These are phyloP conservation scores for Fistulinella prunicolor DNA, from an alignment of 768 basidiomycete genomes.

Conservation along the genomic window DNA sequence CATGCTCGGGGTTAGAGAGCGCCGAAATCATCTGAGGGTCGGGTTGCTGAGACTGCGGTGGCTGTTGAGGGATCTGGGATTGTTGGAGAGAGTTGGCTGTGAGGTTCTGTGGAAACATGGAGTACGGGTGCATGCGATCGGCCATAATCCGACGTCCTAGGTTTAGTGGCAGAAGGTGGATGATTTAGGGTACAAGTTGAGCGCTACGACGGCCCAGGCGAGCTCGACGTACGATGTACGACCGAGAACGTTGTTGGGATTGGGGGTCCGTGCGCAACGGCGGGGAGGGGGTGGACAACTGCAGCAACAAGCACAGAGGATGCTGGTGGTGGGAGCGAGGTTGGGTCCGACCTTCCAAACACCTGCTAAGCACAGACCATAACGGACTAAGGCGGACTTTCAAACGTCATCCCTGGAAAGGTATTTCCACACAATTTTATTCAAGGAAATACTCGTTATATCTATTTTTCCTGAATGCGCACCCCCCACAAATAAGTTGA, in stretches of 20 bases:
- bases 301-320: slow-evolving; percentile 33
- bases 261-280: slow-evolving; percentile 43
- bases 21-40: slow-evolving; percentile 38
- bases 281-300: slow-evolving; percentile 38
- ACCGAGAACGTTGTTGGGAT: slow-evolving; percentile 25
- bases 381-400: slow-evolving; percentile 36
- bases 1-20: slow-evolving; percentile 49
- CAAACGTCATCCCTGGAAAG: slow-evolving; percentile 19
- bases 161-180: slow-evolving; percentile 25
- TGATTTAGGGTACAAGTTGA: slow-evolving; percentile 29
- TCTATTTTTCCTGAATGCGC: not conserved
- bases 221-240: slow-evolving; percentile 19
- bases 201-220: slow-evolving; percentile 25
- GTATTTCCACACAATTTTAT: slow-evolving; percentile 15
- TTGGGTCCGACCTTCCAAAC: slow-evolving; percentile 44
- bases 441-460: slow-evolving; percentile 15
- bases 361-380: slow-evolving; percentile 38
- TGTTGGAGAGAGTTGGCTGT: slow-evolving; percentile 41
- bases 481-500: slow-evolving; percentile 8
- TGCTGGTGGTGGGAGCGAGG: slow-evolving; percentile 60
- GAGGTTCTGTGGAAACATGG: slow-evolving; percentile 52
- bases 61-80: slow-evolving; percentile 43
- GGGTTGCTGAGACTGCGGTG: slow-evolving; percentile 43
- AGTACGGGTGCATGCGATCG: slow-evolving; percentile 55
- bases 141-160: slow-evolving; percentile 49